These are phyloP conservation scores for Dactylellina parvicollis DNA, from an alignment of 2,329 filamentous ascomycete species.

Conservation along the genomic window DNA sequence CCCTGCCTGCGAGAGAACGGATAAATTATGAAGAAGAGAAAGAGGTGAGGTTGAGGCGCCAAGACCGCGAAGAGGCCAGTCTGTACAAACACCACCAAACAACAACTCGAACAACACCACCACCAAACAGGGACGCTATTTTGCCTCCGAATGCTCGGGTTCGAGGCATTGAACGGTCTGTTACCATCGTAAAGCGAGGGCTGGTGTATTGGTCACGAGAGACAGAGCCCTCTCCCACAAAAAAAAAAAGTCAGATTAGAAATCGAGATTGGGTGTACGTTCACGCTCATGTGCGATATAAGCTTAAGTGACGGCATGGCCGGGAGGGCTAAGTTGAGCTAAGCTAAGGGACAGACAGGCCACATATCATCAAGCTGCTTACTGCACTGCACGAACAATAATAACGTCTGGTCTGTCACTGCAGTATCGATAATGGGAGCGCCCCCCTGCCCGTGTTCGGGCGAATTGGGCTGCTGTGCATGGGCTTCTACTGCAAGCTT, in stretches of 20 bases:
- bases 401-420: not conserved
- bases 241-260: not conserved
- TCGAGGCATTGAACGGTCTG: too few species aligned
- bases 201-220: not conserved
- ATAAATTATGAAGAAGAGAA: too few species aligned
- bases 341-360: slow-evolving; percentile 40
- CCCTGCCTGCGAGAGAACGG: too few species aligned
- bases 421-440: slow-evolving; percentile 23
- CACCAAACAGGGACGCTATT: not conserved
- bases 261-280: not conserved
- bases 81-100: slow-evolving; percentile 22
- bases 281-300: slow-evolving; percentile 4
- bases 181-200: not conserved
- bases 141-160: slow-evolving; percentile 21
- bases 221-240: not conserved
- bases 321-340: not conserved
- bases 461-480: too few species aligned
- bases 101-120: too few species aligned
- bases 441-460: too few species aligned
- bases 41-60: slow-evolving; percentile 1
- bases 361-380: slow-evolving; percentile 21
- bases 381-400: slow-evolving; percentile 4
- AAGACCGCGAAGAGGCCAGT: slow-evolving; percentile 49
- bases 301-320: slow-evolving; percentile 43
- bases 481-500: slow-evolving; percentile 17